These are phyloP conservation scores for Didymella sp. DNA, from an alignment of 2,329 filamentous ascomycete species.

Conservation along the genomic window DNA sequence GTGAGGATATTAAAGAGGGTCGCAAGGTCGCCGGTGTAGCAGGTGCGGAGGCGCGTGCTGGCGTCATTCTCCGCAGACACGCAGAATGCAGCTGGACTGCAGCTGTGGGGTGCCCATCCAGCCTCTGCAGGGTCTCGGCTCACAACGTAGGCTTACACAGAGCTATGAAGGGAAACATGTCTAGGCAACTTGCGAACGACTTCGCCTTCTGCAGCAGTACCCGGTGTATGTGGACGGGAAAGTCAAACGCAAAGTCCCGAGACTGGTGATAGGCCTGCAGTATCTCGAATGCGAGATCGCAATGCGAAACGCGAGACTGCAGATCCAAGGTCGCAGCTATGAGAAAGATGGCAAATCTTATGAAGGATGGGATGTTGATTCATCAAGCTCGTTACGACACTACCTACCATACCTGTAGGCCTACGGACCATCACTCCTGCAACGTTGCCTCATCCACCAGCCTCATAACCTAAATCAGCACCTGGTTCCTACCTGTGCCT, in stretches of 20 bases:
- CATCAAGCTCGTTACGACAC: not conserved
- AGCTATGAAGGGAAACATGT: not conserved
- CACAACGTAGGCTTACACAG: not conserved
- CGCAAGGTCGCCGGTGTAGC: slow-evolving; percentile 23
- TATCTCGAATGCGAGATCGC: not conserved
- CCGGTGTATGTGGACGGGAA: not conserved
- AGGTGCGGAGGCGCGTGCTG: slow-evolving; percentile 26
- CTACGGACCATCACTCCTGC: not conserved
- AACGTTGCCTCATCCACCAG: not conserved
- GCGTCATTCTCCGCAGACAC: slow-evolving; percentile 14
- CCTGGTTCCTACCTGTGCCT: not conserved
- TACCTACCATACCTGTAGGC: too few species aligned
- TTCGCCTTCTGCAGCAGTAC: not conserved
- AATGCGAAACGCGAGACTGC: not conserved
- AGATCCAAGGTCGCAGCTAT: not conserved
- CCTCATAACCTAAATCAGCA: not conserved
- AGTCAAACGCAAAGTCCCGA: not conserved
- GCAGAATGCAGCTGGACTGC: slow-evolving; percentile 10
- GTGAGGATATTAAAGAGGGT: slow-evolving; percentile 19
- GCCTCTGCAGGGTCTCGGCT: slow-evolving; percentile 3
- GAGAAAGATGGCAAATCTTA: not conserved
- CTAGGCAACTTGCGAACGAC: not conserved
- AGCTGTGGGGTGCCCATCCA: slow-evolving; percentile 9
- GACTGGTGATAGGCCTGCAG: not conserved
- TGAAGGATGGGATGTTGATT: not conserved